Base-by-base conservation (phyloP, 768 basidiomycete genomes). In the Fistulinella prunicolor region DNA sequence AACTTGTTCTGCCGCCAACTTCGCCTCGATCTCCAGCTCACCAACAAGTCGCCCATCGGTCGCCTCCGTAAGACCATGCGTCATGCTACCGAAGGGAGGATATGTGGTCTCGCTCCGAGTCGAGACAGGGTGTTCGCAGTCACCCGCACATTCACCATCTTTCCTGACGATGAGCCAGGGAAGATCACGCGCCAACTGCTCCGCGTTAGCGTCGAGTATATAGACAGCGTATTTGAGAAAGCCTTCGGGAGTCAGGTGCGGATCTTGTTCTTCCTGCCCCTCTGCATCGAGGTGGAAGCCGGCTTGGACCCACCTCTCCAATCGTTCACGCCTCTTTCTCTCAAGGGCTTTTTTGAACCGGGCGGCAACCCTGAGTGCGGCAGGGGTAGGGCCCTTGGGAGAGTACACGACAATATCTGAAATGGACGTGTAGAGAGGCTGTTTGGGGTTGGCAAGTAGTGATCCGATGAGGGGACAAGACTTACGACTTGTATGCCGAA, bases 351-450 rank as follows among this genome's bases (percentile, higher is more conserved):
- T 69, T 53, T 75, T 77, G 60, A 90, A 86, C 28, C 82, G 74
- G 43, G 80, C 73, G 0, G 88, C 88, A 28, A 88, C 74, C 20
- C 75, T 69, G 36, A 82, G 59, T 0, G 85, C 79, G n/a, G 73
- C 60, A 20, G 76, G 73, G 8, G 73, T 71, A 29, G 69, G 62
- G 10, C 89, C 89, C 60, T 56, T 76, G 8, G 89, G 89, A 13
- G 89, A 91, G 67, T 94, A 94, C 22, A 95, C 71, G 53, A 94
- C 84, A 30, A 95, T 82, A 58, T 95, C 93, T 38, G 89, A 91
- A n/a, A 95, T 73, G 7, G 89, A 86, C 2, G 86, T 84, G 57
- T 89, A 91, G 48, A 94, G 86, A 37, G 88, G 82, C 89, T 90
- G 23, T 12, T 41, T 28, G 50, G 41, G n/a, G 49, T 64, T 39